Base-by-base conservation (phyloP, 345 rosid genomes). In the Camelina neglecta region DNA sequence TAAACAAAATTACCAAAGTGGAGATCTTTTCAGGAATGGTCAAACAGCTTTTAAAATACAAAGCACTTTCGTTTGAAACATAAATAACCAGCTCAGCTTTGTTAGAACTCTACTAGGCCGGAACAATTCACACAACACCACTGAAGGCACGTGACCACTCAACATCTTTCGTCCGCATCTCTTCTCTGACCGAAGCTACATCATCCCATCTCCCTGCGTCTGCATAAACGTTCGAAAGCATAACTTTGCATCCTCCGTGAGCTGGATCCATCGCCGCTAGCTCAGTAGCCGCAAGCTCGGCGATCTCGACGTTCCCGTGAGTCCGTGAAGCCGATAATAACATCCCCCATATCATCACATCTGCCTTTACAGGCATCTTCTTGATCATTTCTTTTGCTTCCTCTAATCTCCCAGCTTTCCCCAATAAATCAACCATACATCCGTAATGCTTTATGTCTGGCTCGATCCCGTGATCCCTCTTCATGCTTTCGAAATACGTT, bases 181-280 rank as follows among this genome's bases (percentile, higher is more conserved):
- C 75, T 69, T 71, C 75, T 76, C 96, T 84, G 0, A 86, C 81
- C 11, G 58, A 78, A 78, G 84, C 81, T 20, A 94, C 90, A 55
- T 93, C 96, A 68, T 83, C 84, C 96, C 96, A 90, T 83, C 88
- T 89, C 73, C 93, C 91, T 75, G 82, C 91, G 73, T 90, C 85
- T 54, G 98, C 96, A 83, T 93, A 93, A 29, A 90, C 65, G 60
- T 86, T 93, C 49, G 96, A 88, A 31, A 90, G 84, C 76, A 89
- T 83, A 62, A 87, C 91, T 72, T 83, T 81, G 57, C 91, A 80
- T 4, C 87, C 88, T 36, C 80, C 93, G 58, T 90, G 90, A 57
- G 83, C 76, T 7, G 90, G 93, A 35, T 90, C 88, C 81, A 89
- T 71, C 16, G 61, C 84, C 7, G 75, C 90, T 81, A 93, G 67